phyloP scores from a whole-genome alignment of 768 basidiomycete genomes.

The Rhodotorula diobovata region DNA sequence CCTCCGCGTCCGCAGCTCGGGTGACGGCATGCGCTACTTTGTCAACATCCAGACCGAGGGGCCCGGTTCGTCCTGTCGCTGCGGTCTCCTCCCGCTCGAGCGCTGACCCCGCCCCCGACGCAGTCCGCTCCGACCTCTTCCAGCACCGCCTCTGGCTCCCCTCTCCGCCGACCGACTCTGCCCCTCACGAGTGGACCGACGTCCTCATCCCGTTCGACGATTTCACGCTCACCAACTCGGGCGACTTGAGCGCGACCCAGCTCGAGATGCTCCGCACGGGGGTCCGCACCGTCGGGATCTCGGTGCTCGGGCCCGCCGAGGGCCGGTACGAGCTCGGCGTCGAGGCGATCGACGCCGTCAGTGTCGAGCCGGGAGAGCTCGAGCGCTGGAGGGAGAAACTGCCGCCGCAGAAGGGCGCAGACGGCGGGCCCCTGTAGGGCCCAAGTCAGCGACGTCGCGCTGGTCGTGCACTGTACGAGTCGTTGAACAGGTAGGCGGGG shows the following conservation, averaged over 20 bases:
- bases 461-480: too few species aligned
- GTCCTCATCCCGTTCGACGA: slow-evolving; percentile 71
- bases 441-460: too few species aligned
- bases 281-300: slow-evolving; percentile 77
- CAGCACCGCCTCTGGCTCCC: slow-evolving; percentile 85
- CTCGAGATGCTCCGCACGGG: slow-evolving; percentile 70
- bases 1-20: slow-evolving; percentile 62
- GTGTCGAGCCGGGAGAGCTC: background rate
- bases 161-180: slow-evolving; percentile 45
- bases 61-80: slow-evolving; percentile 42
- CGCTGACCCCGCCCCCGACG: slow-evolving; percentile 31
- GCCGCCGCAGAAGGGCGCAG: slow-evolving; percentile 12
- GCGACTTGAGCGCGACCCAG: slow-evolving; percentile 56
- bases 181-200: slow-evolving; percentile 63
- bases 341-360: slow-evolving; percentile 34
- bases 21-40: slow-evolving; percentile 69
- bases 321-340: slow-evolving; percentile 38
- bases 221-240: slow-evolving; percentile 53
- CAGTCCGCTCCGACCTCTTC: slow-evolving; percentile 79
- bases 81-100: background rate
- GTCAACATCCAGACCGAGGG: slow-evolving; percentile 90
- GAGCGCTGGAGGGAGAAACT: background rate
- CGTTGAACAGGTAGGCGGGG: too few species aligned
- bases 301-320: slow-evolving; percentile 57
- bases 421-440: slow-evolving; percentile 8